Percentiles rank a stretch among this genome's conserved stretches.
Evolutionary conservation across 495 filamentous ascomycete species (phyloP).

Genomic region (Daldinia loculata): DNA sequence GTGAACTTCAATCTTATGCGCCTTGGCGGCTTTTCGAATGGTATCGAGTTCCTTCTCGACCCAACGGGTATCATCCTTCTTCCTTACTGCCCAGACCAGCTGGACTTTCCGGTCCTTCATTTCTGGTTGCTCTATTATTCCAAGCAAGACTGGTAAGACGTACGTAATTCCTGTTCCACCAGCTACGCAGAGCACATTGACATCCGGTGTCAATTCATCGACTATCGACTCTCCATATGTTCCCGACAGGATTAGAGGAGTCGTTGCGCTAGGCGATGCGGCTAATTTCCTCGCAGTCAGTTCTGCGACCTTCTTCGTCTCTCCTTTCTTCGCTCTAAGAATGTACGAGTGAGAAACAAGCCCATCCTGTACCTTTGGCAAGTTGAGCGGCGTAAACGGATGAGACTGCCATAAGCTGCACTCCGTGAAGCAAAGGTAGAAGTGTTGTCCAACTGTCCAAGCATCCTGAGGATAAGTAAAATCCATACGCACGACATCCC

Average conservation of each 20-base stretch:
- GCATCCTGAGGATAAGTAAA: slow-evolving; percentile 63
- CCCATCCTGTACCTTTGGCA: slow-evolving; percentile 50
- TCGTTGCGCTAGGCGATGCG: slow-evolving; percentile 44
- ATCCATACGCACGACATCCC: slow-evolving; percentile 65
- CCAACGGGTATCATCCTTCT: slow-evolving; percentile 64
- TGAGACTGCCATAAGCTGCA: slow-evolving; percentile 72
- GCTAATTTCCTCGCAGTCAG: slow-evolving; percentile 49
- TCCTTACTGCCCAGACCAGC: slow-evolving; percentile 69
- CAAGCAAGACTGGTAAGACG: slow-evolving; percentile 64
- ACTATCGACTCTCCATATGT: slow-evolving; percentile 65
- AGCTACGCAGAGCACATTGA: slow-evolving; percentile 68
- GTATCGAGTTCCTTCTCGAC: slow-evolving; percentile 62
- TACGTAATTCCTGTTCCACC: slow-evolving; percentile 73
- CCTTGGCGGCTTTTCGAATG: slow-evolving; percentile 51
- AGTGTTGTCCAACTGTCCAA: slow-evolving; percentile 72
- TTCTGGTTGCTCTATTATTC: slow-evolving; percentile 48
- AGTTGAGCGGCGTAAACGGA: slow-evolving; percentile 68
- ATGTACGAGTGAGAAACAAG: slow-evolving; percentile 67
- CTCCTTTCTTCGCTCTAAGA: slow-evolving; percentile 66
- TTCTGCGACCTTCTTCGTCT: slow-evolving; percentile 63
- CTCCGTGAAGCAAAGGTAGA: slow-evolving; percentile 68
- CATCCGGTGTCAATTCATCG: slow-evolving; percentile 49
- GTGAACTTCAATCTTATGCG: slow-evolving; percentile 56
- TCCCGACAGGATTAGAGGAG: slow-evolving; percentile 64
- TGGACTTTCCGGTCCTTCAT: slow-evolving; percentile 54